phyloP scores from a whole-genome alignment of 345 rosid genomes.

The Leavenworthia alabamica region DNA sequence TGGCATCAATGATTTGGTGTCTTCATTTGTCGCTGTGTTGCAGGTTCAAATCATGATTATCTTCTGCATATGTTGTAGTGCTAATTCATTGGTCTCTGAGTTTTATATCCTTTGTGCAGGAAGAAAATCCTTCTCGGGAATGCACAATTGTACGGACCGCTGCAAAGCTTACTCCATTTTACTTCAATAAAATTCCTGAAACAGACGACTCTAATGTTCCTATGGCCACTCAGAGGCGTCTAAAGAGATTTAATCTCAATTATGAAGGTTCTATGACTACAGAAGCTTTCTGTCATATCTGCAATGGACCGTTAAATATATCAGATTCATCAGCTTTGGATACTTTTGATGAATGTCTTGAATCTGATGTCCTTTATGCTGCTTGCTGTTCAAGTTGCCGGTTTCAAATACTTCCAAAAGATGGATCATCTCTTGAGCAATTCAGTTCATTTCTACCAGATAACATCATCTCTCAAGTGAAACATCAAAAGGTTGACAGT shows the following conservation, averaged over 20 bases:
- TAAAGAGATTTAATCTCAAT: slow-evolving; percentile 60
- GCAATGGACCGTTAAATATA: slow-evolving; percentile 53
- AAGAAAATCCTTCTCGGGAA: slow-evolving; percentile 89
- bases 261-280: slow-evolving; percentile 59
- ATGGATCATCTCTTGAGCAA: slow-evolving; percentile 44
- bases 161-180: slow-evolving; percentile 86
- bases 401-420: slow-evolving; percentile 80
- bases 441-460: slow-evolving; percentile 52
- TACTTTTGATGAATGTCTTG: slow-evolving; percentile 13
- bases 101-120: slow-evolving; percentile 44
- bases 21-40: slow-evolving; percentile 70
- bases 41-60: too few species aligned
- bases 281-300: slow-evolving; percentile 70
- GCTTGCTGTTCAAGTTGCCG: slow-evolving; percentile 80
- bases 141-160: slow-evolving; percentile 81
- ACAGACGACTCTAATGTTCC: slow-evolving; percentile 58
- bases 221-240: slow-evolving; percentile 69
- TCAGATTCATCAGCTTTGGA: slow-evolving; percentile 37
- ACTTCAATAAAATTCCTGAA: slow-evolving; percentile 79
- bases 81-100: neutral
- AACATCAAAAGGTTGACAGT: slow-evolving; percentile 22
- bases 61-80: too few species aligned
- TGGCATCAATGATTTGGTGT: slow-evolving; percentile 74
- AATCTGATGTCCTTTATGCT: slow-evolving; percentile 34
- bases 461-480: slow-evolving; percentile 43